Evolutionary conservation across 179 eudicot genomes (phyloP), one percentile per base, ranked within the genome.

Genomic region (Corrigiola litoralis): DNA sequence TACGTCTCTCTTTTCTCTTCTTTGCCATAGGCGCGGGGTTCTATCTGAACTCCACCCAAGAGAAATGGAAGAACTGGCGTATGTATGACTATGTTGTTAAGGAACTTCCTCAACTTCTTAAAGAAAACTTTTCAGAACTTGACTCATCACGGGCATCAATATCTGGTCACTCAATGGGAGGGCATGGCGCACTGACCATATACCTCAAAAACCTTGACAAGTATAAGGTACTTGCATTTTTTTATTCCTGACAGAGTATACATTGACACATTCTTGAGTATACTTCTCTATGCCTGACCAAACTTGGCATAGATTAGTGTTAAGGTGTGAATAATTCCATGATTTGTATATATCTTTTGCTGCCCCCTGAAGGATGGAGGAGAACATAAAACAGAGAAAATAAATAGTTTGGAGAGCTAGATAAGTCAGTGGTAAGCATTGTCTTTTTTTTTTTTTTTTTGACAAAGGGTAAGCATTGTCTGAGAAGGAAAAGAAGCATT

Each of bases 61-160:
- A 95, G 58, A 95, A 95, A 77, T 95, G 99, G 99, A 95, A 95
- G 85, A 91, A 95, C 74, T 95, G 99, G 99, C 83, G 74, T 60
- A 95, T 95, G 97, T 95, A 88, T 73, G 96, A 91, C 68, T 95
- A 95, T 71, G 81, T 91, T 31, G 96, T 88, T 52, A 91, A 87
- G 87, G 99, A 95, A 79, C 77, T 95, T 61, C 99, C 99, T 50
- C 65, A 79, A 51, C 81, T 91, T 72, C 72, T 95, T 54, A 75
- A 79, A 54, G 95, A 86, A 67, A 83, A 95, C 78, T 88, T 91
- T 68, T 84, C 86, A 33, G 81, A 86, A 77, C 89, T 95, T 54
- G 97, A 95, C 66, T 81, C 95, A 36, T 71, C 92, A 60, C 83
- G 87, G 25, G 99, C 97, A 67, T 91, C 97, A 31, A 82, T 95